Percentiles rank a stretch among this genome's conserved stretches.
Conservation (phyloP, 2,329 filamentous ascomycete species). For the Xylariaceae sp. region DNA sequence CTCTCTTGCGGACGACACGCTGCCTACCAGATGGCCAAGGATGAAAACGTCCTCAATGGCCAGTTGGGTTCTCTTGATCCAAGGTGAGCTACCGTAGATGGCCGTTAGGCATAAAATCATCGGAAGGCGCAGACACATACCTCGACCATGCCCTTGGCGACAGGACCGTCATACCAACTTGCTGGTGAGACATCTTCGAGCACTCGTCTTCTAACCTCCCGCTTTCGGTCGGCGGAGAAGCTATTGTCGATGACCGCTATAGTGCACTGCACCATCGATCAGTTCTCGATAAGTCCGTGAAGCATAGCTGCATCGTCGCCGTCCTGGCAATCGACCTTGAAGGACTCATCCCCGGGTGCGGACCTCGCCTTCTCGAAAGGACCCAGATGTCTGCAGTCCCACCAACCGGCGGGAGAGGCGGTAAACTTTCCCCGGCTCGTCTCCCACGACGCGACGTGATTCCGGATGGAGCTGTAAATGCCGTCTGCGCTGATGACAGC, state of each 20-base stretch:
- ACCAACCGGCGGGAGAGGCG: slow-evolving; percentile 9
- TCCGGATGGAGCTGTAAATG: slow-evolving; percentile 10
- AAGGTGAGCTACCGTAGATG: neutral
- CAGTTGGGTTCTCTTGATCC: slow-evolving; percentile 3
- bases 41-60: slow-evolving; percentile 8
- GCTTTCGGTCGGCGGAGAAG: neutral
- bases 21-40: neutral
- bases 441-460: slow-evolving; percentile 4
- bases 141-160: neutral
- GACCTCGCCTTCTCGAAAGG: slow-evolving; percentile 7
- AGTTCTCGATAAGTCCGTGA: neutral
- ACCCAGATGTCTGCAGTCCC: slow-evolving; percentile 11
- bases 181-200: neutral
- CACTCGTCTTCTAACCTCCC: neutral
- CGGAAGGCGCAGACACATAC: neutral
- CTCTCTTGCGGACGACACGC: neutral
- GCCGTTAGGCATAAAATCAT: neutral
- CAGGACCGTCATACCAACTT: neutral
- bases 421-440: neutral
- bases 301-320: neutral
- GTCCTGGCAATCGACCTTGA: slow-evolving; percentile 8
- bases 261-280: neutral
- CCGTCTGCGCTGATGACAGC: slow-evolving; percentile 14
- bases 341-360: slow-evolving; percentile 8
- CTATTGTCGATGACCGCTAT: neutral